Evolutionary conservation across 2,329 filamentous ascomycete species (phyloP).

Genomic region (Colletotrichum phormii): DNA sequence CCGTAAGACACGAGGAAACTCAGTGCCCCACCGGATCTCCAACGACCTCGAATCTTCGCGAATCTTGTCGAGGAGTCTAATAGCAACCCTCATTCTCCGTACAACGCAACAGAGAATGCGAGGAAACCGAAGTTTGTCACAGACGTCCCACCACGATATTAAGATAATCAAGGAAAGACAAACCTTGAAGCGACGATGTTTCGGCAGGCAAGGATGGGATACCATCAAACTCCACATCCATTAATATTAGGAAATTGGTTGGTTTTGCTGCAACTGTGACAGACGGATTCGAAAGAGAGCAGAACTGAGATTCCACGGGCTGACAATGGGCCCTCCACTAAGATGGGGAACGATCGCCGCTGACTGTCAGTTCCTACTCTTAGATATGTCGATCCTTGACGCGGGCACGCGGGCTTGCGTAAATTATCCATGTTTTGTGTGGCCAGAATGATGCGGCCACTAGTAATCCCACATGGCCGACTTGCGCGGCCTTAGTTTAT

Average conservation of each 20-base stretch:
- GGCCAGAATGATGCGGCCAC: background rate
- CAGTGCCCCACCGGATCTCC: constrained; percentile 10
- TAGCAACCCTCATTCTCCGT: background rate
- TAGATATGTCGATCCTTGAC: background rate
- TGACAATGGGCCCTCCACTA: background rate
- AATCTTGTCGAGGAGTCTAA: constrained; percentile 10
- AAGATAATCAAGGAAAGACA: too few species aligned
- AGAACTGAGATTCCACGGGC: background rate
- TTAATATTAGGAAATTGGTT: background rate
- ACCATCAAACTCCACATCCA: constrained; percentile 6
- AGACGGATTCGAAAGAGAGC: background rate
- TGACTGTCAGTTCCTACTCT: background rate
- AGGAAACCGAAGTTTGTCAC: too few species aligned
- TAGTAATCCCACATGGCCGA: background rate
- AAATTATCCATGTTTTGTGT: background rate
- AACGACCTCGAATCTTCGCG: constrained; percentile 28
- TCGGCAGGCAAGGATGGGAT: background rate
- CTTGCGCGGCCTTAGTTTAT: background rate
- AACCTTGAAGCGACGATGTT: too few species aligned
- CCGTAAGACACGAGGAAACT: background rate
- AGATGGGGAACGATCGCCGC: constrained; percentile 12
- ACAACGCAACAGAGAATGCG: background rate
- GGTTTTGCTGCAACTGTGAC: background rate
- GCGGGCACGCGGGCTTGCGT: background rate
- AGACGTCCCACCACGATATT: too few species aligned